A percentile compares a stretch with the other conserved stretches of the same genome.
These are phyloP conservation scores for Thielaviopsis euricoi DNA, from an alignment of 2,329 filamentous ascomycete species.

Conservation along the genomic window DNA sequence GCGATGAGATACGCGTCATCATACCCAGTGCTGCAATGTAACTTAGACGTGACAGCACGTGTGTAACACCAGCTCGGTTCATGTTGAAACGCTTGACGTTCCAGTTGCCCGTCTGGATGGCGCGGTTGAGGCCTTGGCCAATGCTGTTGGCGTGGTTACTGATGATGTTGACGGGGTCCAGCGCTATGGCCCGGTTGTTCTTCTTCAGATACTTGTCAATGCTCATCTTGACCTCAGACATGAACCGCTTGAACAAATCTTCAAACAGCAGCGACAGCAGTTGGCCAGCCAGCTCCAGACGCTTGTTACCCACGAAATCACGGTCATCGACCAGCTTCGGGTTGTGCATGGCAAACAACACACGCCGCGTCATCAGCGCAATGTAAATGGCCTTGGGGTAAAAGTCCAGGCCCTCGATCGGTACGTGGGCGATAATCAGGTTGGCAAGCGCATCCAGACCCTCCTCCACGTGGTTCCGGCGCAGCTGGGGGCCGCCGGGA, in stretches of 20 bases:
- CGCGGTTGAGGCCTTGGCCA: constrained; percentile 82
- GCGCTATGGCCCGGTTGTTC: constrained; percentile 70
- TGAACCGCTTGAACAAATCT: constrained; percentile 94
- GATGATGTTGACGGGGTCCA: constrained; percentile 76
- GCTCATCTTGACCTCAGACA: constrained; percentile 72
- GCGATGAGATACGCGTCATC: constrained; percentile 98
- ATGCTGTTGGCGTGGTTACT: constrained; percentile 74
- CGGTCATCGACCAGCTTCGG: constrained; percentile 82
- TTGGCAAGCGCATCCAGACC: constrained; percentile 84
- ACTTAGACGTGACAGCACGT: constrained; percentile 85
- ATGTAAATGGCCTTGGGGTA: constrained; percentile 94
- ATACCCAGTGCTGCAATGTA: constrained; percentile 95
- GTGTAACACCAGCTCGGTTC: constrained; percentile 92
- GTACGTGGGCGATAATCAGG: constrained; percentile 87
- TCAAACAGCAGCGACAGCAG: constrained; percentile 88
- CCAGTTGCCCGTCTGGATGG: constrained; percentile 97
- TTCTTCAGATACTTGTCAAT: constrained; percentile 95
- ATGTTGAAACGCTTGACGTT: constrained; percentile 96
- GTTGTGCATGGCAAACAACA: constrained; percentile 86
- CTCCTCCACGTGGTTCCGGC: constrained; percentile 75
- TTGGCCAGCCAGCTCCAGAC: constrained; percentile 85
- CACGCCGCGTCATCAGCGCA: constrained; percentile 91
- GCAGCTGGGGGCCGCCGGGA: constrained; percentile 32
- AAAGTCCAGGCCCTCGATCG: constrained; percentile 82
- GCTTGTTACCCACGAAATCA: constrained; percentile 96